Conservation (phyloP, 768 basidiomycete genomes). For the Neoboletus brunneissimus region DNA sequence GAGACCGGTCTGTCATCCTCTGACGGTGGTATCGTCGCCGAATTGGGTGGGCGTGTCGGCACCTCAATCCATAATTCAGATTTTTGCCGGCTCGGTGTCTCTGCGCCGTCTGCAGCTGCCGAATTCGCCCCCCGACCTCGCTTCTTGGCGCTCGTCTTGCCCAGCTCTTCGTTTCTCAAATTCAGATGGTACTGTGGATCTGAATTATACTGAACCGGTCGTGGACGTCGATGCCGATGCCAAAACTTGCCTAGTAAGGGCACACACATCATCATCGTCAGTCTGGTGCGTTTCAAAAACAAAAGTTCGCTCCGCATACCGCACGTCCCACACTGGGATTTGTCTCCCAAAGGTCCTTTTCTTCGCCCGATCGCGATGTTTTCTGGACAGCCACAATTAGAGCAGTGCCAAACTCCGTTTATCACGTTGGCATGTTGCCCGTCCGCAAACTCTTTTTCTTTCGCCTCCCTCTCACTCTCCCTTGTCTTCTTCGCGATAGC, state of each 20-base stretch:
- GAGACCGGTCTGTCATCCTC: slow-evolving; percentile 60
- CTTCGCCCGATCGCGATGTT: slow-evolving; percentile 79
- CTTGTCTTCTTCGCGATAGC: slow-evolving; percentile 59
- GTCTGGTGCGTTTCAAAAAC: background rate
- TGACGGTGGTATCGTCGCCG: slow-evolving; percentile 28
- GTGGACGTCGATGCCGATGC: slow-evolving; percentile 80
- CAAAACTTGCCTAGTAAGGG: slow-evolving; percentile 72
- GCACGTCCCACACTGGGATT: slow-evolving; percentile 89
- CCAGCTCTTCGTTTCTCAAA: slow-evolving; percentile 55
- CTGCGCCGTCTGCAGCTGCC: slow-evolving; percentile 39
- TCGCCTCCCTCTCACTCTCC: slow-evolving; percentile 78
- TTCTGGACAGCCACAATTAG: slow-evolving; percentile 91
- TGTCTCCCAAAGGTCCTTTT: slow-evolving; percentile 88
- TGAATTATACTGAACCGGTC: slow-evolving; percentile 77
- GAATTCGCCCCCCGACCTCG: slow-evolving; percentile 33
- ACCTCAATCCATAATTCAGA: slow-evolving; percentile 37
- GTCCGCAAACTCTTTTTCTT: slow-evolving; percentile 79
- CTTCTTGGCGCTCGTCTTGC: slow-evolving; percentile 54
- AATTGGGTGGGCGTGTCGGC: slow-evolving; percentile 32
- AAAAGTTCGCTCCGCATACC: slow-evolving; percentile 49
- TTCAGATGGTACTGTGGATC: slow-evolving; percentile 69
- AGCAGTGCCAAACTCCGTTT: slow-evolving; percentile 91
- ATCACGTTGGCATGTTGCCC: slow-evolving; percentile 80
- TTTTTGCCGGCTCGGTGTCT: slow-evolving; percentile 49
- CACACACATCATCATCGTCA: background rate